Evolutionary conservation across 805 yeast genomes (phyloP), one percentile per base, ranked within the genome.

Genomic region (Komagataella mondaviorum): DNA sequence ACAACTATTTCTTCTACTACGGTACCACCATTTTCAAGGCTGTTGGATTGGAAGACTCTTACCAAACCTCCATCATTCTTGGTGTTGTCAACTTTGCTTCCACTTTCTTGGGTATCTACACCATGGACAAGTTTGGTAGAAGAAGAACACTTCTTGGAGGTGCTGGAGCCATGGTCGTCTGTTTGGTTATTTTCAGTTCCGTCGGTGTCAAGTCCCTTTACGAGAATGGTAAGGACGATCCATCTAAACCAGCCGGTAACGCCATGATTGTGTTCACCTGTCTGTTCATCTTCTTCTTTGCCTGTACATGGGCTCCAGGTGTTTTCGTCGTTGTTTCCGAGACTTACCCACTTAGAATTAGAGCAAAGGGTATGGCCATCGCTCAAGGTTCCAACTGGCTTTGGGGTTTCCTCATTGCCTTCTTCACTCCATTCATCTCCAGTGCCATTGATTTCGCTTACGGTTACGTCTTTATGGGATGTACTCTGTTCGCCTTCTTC

Each of bases 321-420:
- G 77, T 77, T 48, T 82, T 86, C 84, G 85, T 75, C 49, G 70
- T 73, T 57, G 60, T 69, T 60, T 71, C 78, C 46, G 83, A 77
- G 56, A 68, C 73, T 48, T 85, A 76, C 69, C 85, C 89, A 54
- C 76, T 84, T 52, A 77, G 82, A 62, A 76, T 81, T 52, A 77
- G 89, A 59, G 83, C 84, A 52, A 81, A 78, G 61, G 85, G 84
- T 45, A 76, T 83, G 54, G 77, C 87, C 10, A 61, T 83, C 51
- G 76, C 85, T 10, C 78, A 81, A 3, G 83, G 87, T 22, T 77
- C 88, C 47, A 85, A 85, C 68, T 85, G 91, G 91, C 61, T 81
- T 45, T 81, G 78, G 67, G 85, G 85, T 63, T 83, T 82, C 62
- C 75, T 74, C 22, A 81, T 83, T 62, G 85, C 85, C 6, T 81